These are phyloP conservation scores for Colletotrichum spaethianum DNA, from an alignment of 2,329 filamentous ascomycete genomes.

Conservation along the genomic window DNA sequence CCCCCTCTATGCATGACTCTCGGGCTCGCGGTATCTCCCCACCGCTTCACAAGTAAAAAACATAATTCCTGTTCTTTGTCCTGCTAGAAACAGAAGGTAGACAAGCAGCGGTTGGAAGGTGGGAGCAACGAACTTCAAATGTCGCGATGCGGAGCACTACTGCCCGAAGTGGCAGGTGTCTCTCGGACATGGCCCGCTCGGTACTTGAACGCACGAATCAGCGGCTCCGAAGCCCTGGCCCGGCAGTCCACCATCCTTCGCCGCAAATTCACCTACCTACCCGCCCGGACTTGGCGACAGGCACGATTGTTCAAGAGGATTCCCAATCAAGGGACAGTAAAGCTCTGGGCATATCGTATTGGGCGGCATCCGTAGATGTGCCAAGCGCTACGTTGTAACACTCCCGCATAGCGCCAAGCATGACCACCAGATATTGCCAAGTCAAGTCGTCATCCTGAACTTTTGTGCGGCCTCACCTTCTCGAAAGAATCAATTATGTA, in stretches of 20 bases:
- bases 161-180: conserved; percentile 40
- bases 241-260: conserved; percentile 38
- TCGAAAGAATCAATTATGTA: conserved; percentile 17
- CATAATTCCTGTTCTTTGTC: conserved; percentile 8
- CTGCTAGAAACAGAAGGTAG: conserved; percentile 35
- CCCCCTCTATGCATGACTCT: neutral
- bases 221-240: conserved; percentile 11
- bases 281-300: conserved; percentile 35
- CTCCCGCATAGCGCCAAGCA: conserved; percentile 12
- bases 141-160: conserved; percentile 33
- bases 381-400: conserved; percentile 38
- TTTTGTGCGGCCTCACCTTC: conserved; percentile 24
- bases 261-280: conserved; percentile 34
- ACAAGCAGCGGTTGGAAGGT: neutral
- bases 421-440: conserved; percentile 20
- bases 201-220: conserved; percentile 32
- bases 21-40: conserved; percentile 15
- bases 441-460: conserved; percentile 29
- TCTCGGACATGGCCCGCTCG: conserved; percentile 21
- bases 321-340: conserved; percentile 11
- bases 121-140: conserved; percentile 16
- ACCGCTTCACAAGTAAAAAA: conserved; percentile 13
- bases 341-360: conserved; percentile 20
- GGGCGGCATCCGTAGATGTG: conserved; percentile 12
- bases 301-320: conserved; percentile 17